phyloP scores from a whole-genome alignment of 2,329 filamentous ascomycete genomes.

The Akanthomyces lecanii region DNA sequence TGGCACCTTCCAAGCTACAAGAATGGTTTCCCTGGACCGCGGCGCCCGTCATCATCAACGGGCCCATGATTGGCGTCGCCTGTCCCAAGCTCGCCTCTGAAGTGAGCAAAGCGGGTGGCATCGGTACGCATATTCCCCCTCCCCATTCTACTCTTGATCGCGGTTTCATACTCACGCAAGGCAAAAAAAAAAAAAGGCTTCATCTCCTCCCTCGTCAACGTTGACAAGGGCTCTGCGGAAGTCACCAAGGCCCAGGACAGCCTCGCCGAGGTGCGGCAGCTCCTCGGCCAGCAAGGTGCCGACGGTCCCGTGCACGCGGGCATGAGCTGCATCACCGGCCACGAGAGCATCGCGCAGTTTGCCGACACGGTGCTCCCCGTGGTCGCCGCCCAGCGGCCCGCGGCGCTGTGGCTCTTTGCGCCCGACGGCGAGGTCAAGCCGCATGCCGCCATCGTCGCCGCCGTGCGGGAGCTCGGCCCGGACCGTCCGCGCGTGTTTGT shows the following conservation, averaged over 20 bases:
- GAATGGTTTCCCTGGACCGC: slow-evolving; percentile 29
- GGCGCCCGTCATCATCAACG: slow-evolving; percentile 32
- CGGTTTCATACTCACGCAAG: not conserved
- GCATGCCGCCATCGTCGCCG: slow-evolving; percentile 33
- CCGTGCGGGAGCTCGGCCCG: slow-evolving; percentile 26
- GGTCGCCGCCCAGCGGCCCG: slow-evolving; percentile 49
- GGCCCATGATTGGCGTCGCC: slow-evolving; percentile 34
- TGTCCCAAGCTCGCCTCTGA: slow-evolving; percentile 33
- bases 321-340: slow-evolving; percentile 52
- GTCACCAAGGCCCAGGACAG: slow-evolving; percentile 31
- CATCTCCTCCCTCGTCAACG: slow-evolving; percentile 29
- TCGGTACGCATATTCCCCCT: slow-evolving; percentile 26
- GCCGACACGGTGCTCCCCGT: slow-evolving; percentile 43
- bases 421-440: slow-evolving; percentile 42
- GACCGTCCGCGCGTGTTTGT: slow-evolving; percentile 48
- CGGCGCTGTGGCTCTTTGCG: slow-evolving; percentile 65
- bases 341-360: slow-evolving; percentile 38
- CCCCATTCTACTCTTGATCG: not conserved
- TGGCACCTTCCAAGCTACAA: slow-evolving; percentile 25
- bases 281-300: slow-evolving; percentile 31
- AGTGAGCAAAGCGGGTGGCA: slow-evolving; percentile 35
- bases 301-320: slow-evolving; percentile 54
- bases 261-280: slow-evolving; percentile 27
- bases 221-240: slow-evolving; percentile 28
- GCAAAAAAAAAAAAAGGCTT: slow-evolving; percentile 29